Evolutionary conservation across 75 land plant genomes (phyloP), one percentile per base, ranked within the genome.

Genomic region (Pinus albicaulis): DNA sequence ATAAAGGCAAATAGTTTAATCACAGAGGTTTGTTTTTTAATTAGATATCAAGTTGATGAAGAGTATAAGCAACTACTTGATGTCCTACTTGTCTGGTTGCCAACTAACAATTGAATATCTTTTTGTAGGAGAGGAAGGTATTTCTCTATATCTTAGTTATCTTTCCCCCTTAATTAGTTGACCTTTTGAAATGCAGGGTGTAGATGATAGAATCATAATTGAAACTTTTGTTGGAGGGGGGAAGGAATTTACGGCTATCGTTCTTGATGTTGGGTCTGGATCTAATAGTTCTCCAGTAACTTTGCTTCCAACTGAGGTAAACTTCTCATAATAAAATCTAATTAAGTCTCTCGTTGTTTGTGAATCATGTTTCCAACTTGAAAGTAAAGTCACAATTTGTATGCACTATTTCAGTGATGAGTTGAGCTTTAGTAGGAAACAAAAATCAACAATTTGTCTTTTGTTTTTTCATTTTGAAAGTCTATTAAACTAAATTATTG

Each of bases 211-310:
- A 79, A 88, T 89, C 25, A 77, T 93, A 15, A 72, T 93, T 75
- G 96, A 93, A 66, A 25, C 89, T 63, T 93, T 91, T 80, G 82
- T 90, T 58, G 89, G 87, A 78, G 92, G 92, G 56, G 91, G 96
- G 23, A 82, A 73, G 71, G 94, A 93, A 64, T 93, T 93, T 77
- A 93, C 96, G n/a, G 94, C 91, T 31, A 89, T 93, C 79, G 88
- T 93, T 48, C 85, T 93, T 74, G 94, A 93, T 80, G 90, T 86
- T 59, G 96, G 94, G 19, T 64, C 81, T 69, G 90, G 80, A 76
- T 65, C 36, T 56, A 80, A 82, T 62, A 64, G 79, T 70, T 77
- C 80, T 56, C 92, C 94, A 66, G 88, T 93, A n/a, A 85, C 83
- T 55, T 84, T 93, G 34, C 80, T 91, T 34, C 96, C 96, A 68